Evolutionary conservation across 2,329 filamentous ascomycete genomes (phyloP), one percentile per base, ranked within the genome.

Genomic region (Aspergillus sp.): DNA sequence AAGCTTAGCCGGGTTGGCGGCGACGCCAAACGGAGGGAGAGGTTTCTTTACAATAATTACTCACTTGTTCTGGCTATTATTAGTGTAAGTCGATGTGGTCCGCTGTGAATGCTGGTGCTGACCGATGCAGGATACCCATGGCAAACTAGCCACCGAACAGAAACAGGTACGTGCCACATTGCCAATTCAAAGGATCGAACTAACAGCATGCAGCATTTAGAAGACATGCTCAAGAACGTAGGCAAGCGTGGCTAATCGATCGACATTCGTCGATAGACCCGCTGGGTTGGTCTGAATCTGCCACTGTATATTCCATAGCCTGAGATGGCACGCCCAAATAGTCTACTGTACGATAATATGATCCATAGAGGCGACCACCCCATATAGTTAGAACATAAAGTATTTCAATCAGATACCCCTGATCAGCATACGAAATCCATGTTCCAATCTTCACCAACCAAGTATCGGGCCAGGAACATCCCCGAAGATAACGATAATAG

Each of bases 31-130:
- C 96, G 96, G 78, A 84, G 89, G 66, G 90, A 94, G 67, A 83
- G 95, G 48, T 98, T 98, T 72, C 76, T 99, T 70, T 95, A 90
- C 73, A 99, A 98, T 74, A 99, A 99, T 75, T 98, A 96, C 76
- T 96, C 91, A 57, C 82, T 99, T 64, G 86, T 99, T n/a, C 82
- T 92, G 69, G 97, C 95, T 10, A 97, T 99, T 63, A 90, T 99
- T 65, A 87, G 90, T 70, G 90, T 82, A 74, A 50, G 79, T 72
- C 27, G 49, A 17, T 38, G 17, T 25, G 6, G n/a, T 21, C 6
- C 39, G 17, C 1, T 4, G 10, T 11, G 21, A 25, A 15, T 19
- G 23, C 11, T 30, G 38, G 32, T 59, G 55, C 62, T 70, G 56
- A 68, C 61, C 15, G 32, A 17, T 5, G n/a, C 50, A 78, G 75